Conservation (phyloP, 164 flowering plant species). For the Saururus chinensis region DNA sequence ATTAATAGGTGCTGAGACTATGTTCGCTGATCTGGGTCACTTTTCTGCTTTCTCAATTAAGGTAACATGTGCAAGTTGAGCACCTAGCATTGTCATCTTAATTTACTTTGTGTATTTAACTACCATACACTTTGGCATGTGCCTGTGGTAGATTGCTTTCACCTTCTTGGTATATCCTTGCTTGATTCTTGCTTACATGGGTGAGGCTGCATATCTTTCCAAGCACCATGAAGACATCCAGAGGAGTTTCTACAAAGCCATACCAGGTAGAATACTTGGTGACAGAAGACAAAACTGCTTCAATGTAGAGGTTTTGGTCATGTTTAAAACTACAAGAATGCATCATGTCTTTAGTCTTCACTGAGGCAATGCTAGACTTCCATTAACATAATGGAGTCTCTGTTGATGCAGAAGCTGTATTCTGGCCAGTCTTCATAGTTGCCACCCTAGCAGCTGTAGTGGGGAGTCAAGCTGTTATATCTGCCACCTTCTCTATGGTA, state of each 20-base stretch:
- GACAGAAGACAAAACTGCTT: neutral
- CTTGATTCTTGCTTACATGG: conserved; percentile 64
- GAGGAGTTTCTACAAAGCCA: conserved; percentile 54
- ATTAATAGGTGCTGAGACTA: conserved; percentile 56
- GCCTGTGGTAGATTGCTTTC: conserved; percentile 47
- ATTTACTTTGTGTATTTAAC: neutral
- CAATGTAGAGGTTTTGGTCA: neutral
- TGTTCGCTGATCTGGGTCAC: conserved; percentile 81
- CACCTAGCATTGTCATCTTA: neutral
- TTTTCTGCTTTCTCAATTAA: conserved; percentile 54
- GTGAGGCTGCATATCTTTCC: conserved; percentile 57
- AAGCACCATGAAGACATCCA: conserved; percentile 48
- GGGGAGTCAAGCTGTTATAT: conserved; percentile 70
- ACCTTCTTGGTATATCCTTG: conserved; percentile 56
- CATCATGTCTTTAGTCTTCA: neutral
- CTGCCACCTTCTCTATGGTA: conserved; percentile 66
- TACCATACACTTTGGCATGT: neutral
- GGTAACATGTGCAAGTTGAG: conserved; percentile 21
- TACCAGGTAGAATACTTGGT: conserved; percentile 36
- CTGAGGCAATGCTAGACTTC: neutral
- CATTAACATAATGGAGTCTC: neutral
- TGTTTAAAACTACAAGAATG: no score
- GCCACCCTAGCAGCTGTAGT: conserved; percentile 61
- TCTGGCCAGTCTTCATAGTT: conserved; percentile 67
- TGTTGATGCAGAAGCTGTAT: conserved; percentile 36